A percentile compares a stretch with the other conserved stretches of the same genome.
Conservation (phyloP, 306 rosid species). For the Oxytropis ochrocephala region DNA sequence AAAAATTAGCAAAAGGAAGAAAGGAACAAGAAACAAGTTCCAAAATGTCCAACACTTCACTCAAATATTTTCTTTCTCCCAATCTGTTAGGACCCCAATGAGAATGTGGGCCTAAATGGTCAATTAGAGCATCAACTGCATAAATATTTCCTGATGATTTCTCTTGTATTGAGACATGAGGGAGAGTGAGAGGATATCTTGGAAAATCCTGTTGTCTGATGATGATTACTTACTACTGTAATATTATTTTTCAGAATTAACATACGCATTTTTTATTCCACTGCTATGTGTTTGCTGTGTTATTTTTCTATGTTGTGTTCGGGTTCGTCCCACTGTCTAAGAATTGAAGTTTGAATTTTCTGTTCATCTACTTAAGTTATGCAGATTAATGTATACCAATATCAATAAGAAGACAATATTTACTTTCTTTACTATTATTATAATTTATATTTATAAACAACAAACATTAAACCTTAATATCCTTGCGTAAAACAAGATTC, state of each 20-base stretch:
- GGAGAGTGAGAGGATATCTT: too few relatives aligned
- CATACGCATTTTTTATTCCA: too few relatives aligned
- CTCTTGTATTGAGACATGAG: too few relatives aligned
- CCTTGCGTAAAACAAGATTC: constrained; percentile 73
- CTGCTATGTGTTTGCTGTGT: too few relatives aligned
- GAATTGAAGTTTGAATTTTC: not conserved
- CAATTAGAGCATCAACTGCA: too few relatives aligned
- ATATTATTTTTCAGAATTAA: too few relatives aligned
- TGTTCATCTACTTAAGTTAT: not conserved
- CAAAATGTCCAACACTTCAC: not conserved
- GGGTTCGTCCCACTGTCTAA: not conserved
- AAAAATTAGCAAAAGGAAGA: not conserved
- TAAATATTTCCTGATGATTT: too few relatives aligned
- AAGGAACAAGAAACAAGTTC: not conserved
- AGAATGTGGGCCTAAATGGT: too few relatives aligned
- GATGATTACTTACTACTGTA: too few relatives aligned
- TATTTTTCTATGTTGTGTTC: too few relatives aligned
- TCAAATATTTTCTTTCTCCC: not conserved
- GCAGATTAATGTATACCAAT: not conserved
- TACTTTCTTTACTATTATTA: not conserved
- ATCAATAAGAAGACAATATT: not conserved
- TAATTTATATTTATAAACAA: not conserved
- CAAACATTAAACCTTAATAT: constrained; percentile 54
- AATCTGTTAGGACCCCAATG: too few relatives aligned
- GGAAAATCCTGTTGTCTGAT: too few relatives aligned